phyloP scores from a whole-genome alignment of 164 flowering plant species.

The Taxillus chinensis region DNA sequence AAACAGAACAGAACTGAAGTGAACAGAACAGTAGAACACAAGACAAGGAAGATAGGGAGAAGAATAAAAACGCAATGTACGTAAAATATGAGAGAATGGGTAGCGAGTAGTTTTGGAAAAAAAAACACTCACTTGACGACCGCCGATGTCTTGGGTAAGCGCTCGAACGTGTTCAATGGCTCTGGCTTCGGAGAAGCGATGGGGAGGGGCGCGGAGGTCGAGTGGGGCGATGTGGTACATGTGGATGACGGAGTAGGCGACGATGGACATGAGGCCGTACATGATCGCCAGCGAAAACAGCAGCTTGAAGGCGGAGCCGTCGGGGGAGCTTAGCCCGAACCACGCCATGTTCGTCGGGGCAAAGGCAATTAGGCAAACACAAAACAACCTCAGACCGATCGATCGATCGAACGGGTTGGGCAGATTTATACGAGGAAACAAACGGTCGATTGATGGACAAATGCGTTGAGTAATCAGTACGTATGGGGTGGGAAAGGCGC shows the following conservation, averaged over 20 bases:
- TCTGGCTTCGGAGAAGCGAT: conserved; percentile 83
- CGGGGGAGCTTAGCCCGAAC: conserved; percentile 32
- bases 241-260: conserved; percentile 50
- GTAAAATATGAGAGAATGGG: background rate
- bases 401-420: too few species aligned
- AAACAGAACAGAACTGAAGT: background rate
- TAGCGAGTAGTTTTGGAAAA: too few species aligned
- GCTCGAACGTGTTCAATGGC: conserved; percentile 67
- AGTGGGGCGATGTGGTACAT: conserved; percentile 67
- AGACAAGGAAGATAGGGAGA: too few species aligned
- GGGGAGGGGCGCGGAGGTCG: conserved; percentile 57
- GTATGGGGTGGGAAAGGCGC: too few species aligned
- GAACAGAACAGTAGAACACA: too few species aligned
- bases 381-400: background rate
- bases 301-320: conserved; percentile 47
- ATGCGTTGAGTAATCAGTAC: too few species aligned
- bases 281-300: conserved; percentile 33
- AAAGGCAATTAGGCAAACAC: too few species aligned
- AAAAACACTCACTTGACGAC: conserved; percentile 63
- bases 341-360: conserved; percentile 23
- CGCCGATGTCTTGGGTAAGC: conserved; percentile 58
- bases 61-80: background rate
- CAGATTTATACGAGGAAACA: too few species aligned
- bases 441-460: too few species aligned
- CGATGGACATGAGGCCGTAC: conserved; percentile 49